Conservation (phyloP, 306 rosid genomes). For the Cicer arietinum region DNA sequence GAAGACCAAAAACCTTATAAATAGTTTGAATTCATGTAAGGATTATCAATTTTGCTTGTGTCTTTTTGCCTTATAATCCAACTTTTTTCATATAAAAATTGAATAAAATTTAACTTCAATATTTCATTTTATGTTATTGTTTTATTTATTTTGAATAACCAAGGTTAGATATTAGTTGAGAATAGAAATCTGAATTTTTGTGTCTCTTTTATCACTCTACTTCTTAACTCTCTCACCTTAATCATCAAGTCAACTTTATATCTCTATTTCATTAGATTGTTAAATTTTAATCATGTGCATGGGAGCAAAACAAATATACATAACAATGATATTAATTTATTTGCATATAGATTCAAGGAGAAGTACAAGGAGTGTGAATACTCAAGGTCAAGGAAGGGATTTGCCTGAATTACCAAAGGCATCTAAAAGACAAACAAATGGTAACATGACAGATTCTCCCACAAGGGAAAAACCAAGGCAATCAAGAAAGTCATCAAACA, state of each 20-base stretch:
- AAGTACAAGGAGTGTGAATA: slow-evolving; percentile 34
- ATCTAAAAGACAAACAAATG: slow-evolving; percentile 51
- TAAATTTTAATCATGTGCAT: background rate
- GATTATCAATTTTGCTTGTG: no score
- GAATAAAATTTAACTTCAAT: background rate
- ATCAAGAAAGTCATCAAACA: slow-evolving; percentile 55
- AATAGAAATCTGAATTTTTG: no score
- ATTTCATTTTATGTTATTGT: background rate
- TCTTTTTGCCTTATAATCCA: no score
- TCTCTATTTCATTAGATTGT: no score
- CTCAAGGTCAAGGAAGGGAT: slow-evolving; percentile 45
- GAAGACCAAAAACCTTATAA: no score
- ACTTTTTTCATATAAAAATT: no score
- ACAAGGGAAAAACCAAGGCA: slow-evolving; percentile 56
- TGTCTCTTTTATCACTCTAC: no score
- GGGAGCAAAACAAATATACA: background rate
- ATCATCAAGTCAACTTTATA: no score
- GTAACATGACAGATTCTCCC: slow-evolving; percentile 51
- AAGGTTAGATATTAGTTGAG: no score
- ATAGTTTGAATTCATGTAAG: no score
- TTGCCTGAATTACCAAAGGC: slow-evolving; percentile 59
- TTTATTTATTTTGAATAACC: background rate
- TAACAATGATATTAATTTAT: background rate
- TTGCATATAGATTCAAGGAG: slow-evolving; percentile 49
- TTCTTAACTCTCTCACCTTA: no score